phyloP scores from a whole-genome alignment of 78 protist species.

The Dictyostelium capitatum region DNA sequence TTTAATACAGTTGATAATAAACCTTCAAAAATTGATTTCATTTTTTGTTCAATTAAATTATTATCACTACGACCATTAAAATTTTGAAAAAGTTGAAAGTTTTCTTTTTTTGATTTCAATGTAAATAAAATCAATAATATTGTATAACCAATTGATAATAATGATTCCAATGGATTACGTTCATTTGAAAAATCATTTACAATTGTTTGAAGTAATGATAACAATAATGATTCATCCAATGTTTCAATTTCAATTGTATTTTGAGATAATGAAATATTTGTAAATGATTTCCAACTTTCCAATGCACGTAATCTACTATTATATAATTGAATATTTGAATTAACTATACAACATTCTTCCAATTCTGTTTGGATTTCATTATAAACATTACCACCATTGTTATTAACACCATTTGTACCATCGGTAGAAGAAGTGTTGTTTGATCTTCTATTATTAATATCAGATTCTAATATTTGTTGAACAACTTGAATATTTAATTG shows the following conservation, averaged over 20 bases:
- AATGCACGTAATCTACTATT: slow-evolving; percentile 26
- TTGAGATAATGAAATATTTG: slow-evolving; percentile 17
- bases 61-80: neutral
- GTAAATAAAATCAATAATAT: slow-evolving; percentile 11
- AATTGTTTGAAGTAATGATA: slow-evolving; percentile 23
- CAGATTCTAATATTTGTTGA: too few species aligned
- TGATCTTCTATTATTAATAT: neutral
- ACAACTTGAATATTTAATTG: too few species aligned
- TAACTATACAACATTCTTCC: slow-evolving; percentile 34
- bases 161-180: slow-evolving; percentile 12
- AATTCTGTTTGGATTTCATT: slow-evolving; percentile 52
- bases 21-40: slow-evolving; percentile 61
- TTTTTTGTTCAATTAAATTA: slow-evolving; percentile 33
- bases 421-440: too few species aligned
- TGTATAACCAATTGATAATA: slow-evolving; percentile 47
- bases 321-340: neutral
- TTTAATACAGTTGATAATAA: slow-evolving; percentile 32
- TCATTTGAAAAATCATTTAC: slow-evolving; percentile 53
- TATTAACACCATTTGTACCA: neutral
- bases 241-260: neutral
- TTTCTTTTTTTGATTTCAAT: slow-evolving; percentile 32
- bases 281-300: slow-evolving; percentile 60
- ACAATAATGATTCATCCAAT: slow-evolving; percentile 24
- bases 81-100: neutral
- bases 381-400: neutral